phyloP scores from a whole-genome alignment of 1,284 basidiomycete species.

The Coniferiporia sulphurascens region DNA sequence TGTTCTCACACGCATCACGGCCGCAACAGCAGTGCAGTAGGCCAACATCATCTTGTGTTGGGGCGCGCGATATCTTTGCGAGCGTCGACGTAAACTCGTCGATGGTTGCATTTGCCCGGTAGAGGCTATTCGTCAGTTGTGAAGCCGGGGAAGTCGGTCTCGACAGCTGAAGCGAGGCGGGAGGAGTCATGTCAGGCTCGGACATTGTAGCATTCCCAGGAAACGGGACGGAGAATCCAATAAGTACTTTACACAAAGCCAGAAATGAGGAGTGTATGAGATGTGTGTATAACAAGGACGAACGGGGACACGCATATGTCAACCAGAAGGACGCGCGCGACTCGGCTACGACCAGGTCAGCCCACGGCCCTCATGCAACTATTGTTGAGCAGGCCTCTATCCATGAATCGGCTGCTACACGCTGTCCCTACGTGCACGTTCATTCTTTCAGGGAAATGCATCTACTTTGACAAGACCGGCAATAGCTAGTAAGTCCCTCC shows the following conservation, averaged over 20 bases:
- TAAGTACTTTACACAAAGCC: background rate
- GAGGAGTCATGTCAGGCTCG: background rate
- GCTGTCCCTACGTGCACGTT: no score
- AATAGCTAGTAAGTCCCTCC: no score
- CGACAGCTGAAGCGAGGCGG: conserved; percentile 15
- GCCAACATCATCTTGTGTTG: conserved; percentile 58
- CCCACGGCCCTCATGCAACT: background rate
- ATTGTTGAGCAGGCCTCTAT: background rate
- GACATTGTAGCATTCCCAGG: conserved; percentile 7
- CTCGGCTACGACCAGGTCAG: background rate
- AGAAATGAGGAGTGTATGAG: conserved; percentile 7
- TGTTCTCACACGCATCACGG: conserved; percentile 56
- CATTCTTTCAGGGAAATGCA: no score
- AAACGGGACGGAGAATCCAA: background rate
- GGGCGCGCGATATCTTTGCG: conserved; percentile 61
- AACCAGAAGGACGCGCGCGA: background rate
- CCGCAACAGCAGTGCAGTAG: conserved; percentile 61
- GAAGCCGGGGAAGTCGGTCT: conserved; percentile 48
- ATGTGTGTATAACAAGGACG: background rate
- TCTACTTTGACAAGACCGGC: no score
- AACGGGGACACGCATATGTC: background rate
- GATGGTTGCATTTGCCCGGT: conserved; percentile 46
- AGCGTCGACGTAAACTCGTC: conserved; percentile 73
- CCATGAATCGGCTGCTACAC: no score
- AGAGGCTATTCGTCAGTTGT: conserved; percentile 49